Conservation (phyloP, 2,329 filamentous ascomycete species). For the Penicillium glabrum region DNA sequence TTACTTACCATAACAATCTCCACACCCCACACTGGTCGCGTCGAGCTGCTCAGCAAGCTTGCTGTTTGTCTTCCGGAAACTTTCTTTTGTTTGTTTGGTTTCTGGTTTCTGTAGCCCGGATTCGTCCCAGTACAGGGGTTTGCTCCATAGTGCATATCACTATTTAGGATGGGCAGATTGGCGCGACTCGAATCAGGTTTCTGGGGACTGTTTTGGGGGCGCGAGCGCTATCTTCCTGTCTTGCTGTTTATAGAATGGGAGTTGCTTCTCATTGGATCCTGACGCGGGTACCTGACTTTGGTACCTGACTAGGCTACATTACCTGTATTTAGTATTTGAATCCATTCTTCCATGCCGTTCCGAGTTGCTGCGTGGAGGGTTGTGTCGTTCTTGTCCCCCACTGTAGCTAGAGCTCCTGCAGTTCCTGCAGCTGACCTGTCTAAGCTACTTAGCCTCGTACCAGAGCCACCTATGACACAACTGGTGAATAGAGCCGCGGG, state of each 20-base stretch:
- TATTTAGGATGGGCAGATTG: slow-evolving; percentile 7
- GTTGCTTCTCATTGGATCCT: neutral
- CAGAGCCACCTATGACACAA: neutral
- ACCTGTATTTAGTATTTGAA: neutral
- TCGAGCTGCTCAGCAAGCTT: neutral
- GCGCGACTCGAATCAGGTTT: slow-evolving; percentile 10
- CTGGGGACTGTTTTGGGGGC: neutral
- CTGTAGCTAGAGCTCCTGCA: neutral
- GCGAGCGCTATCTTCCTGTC: neutral
- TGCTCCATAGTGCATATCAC: slow-evolving; percentile 14
- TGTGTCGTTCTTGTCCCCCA: neutral
- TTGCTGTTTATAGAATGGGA: neutral
- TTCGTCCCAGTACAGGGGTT: slow-evolving; percentile 2
- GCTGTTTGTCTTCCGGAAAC: neutral
- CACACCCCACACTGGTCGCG: neutral
- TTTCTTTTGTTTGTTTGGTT: neutral
- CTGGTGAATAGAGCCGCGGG: slow-evolving; percentile 3
- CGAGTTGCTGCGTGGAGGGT: neutral
- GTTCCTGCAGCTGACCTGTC: neutral
- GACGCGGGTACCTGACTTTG: neutral
- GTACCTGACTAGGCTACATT: neutral
- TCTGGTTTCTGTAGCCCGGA: neutral
- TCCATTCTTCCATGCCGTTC: neutral
- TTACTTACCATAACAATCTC: neutral
- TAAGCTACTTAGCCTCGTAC: neutral